Conservation (phyloP, 176 grass and related monocot species). For the Ananas comosus region DNA sequence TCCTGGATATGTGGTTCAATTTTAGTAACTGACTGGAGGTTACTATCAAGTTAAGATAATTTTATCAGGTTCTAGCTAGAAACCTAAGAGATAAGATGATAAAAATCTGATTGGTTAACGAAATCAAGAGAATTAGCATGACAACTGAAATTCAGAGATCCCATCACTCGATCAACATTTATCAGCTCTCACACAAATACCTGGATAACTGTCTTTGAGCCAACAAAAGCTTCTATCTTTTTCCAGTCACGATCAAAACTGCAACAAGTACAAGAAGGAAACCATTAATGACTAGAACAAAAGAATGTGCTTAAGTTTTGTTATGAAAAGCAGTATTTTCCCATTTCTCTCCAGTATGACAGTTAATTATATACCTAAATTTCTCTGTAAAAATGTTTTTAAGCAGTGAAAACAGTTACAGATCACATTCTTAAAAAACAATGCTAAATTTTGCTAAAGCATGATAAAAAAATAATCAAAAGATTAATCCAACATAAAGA, state of each 20-base stretch:
- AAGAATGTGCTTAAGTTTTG: neutral
- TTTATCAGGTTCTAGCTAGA: too few species aligned
- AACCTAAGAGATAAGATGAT: too few species aligned
- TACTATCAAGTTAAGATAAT: too few species aligned
- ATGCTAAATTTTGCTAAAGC: neutral
- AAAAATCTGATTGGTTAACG: neutral
- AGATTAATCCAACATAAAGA: neutral
- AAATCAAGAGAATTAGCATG: neutral
- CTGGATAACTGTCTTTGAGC: conserved; percentile 91
- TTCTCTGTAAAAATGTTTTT: neutral
- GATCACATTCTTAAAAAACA: neutral
- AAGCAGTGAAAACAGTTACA: neutral
- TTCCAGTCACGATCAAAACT: conserved; percentile 97
- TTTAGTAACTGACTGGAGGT: too few species aligned
- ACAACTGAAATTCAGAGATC: neutral
- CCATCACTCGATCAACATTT: neutral
- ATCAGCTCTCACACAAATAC: conserved; percentile 25
- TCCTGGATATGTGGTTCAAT: too few species aligned
- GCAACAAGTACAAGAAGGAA: conserved; percentile 17
- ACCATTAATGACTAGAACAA: neutral
- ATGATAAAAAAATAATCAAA: neutral
- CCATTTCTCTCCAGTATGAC: neutral
- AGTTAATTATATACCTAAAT: neutral
- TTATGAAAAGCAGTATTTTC: neutral
- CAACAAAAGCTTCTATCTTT: conserved; percentile 97